phyloP scores from a whole-genome alignment of 1,284 basidiomycete genomes.

The Puccinia polysora region DNA sequence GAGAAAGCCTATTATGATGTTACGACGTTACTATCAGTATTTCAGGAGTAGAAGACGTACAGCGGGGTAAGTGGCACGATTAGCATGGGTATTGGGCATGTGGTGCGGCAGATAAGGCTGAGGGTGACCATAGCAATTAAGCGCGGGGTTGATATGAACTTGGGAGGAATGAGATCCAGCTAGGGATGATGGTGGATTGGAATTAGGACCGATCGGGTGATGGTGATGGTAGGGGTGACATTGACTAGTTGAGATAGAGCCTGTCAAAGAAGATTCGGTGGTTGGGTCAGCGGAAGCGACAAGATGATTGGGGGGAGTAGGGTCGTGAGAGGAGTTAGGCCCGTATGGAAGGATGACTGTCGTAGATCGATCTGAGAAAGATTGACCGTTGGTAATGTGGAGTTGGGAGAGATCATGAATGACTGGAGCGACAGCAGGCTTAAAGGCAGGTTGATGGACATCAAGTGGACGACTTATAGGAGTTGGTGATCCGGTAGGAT shows the following conservation, averaged over 20 bases:
- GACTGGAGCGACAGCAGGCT: not conserved
- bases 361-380: no score
- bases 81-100: not conserved
- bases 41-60: not conserved
- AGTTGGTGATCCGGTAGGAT: not conserved
- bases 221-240: no score
- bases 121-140: not conserved
- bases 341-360: no score
- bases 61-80: not conserved
- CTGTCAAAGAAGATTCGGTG: not conserved
- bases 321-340: not conserved
- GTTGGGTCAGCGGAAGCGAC: not conserved
- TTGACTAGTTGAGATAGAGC: no score
- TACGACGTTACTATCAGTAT: no score
- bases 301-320: not conserved
- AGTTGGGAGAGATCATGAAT: not conserved
- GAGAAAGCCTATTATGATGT: no score
- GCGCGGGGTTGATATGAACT: not conserved
- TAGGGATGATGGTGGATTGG: not conserved
- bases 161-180: not conserved
- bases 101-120: slow-evolving; percentile 1
- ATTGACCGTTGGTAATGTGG: slow-evolving; percentile 1
- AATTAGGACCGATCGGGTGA: not conserved
- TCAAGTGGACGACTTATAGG: not conserved
- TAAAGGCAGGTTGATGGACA: slow-evolving; percentile 8